Evolutionary conservation across 2,329 filamentous ascomycete genomes (phyloP), one percentile per base, ranked within the genome.

Genomic region (Ramichloridium luteum): DNA sequence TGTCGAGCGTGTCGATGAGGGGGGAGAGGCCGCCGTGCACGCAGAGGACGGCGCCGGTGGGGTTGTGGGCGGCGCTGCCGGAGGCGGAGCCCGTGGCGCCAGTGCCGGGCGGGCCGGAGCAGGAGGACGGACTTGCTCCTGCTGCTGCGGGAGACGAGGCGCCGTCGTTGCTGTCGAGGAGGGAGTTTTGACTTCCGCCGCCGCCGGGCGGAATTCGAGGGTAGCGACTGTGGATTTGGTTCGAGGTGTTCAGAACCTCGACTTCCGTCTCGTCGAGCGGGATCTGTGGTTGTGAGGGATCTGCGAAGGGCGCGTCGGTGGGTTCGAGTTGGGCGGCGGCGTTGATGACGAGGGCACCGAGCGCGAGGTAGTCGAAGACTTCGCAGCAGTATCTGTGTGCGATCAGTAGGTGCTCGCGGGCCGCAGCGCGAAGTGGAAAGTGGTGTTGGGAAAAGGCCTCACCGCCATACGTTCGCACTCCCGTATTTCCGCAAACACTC

Each of bases 401-500:
- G 23, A 11, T 12, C 8, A 13, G 23, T 13, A 6, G 10, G 6
- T 18, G 4, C 32, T 25, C 4, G 13, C 8, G 26, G 18, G n/a
- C 11, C 6, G 22, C 5, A 16, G 13, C 8, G 9, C 9, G 13
- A 6, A n/a, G 15, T 20, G 23, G 12, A 6, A 28, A 16, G 12
- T 25, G 13, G 25, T n/a, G 6, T n/a, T 11, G 5, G 20, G 9
- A 29, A 6, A 16, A 22, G 18, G 8, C 39, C 36, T n/a, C 37
- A 88, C 33, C 83, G 72, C 88, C 88, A 96, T 1, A 96, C 88
- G 49, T 94, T 96, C 22, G 88, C 86, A 53, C 80, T 93, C 38
- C 88, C 88, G 52, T 96, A 96, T 61, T 96, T 96, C 32, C 88
- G 72, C 41, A 94, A 68, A 51, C 88, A 96, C 62, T 96, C 88